phyloP scores from a whole-genome alignment of 768 basidiomycete species.

The Jaapia argillacea region DNA sequence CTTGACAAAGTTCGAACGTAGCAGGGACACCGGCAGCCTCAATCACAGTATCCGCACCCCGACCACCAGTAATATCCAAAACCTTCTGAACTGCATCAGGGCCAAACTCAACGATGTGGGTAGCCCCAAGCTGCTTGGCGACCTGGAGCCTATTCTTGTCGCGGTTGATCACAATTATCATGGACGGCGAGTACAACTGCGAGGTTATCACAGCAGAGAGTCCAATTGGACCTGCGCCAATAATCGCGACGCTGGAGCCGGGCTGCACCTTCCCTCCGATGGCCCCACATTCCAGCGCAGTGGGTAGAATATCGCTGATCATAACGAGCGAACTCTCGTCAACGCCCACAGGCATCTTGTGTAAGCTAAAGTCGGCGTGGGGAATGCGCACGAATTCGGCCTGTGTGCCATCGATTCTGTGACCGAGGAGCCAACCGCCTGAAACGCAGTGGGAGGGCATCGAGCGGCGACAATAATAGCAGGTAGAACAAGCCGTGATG shows the following conservation, averaged over 20 bases:
- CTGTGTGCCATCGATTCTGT: conserved; percentile 16
- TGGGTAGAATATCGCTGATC: conserved; percentile 16
- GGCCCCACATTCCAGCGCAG: conserved; percentile 15
- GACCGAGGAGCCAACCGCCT: conserved; percentile 16
- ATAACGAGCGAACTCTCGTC: conserved; percentile 11
- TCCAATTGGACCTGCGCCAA: conserved; percentile 16
- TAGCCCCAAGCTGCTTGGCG: conserved; percentile 13
- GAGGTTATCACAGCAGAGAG: conserved; percentile 12
- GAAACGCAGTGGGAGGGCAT: conserved; percentile 12
- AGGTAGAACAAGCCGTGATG: conserved; percentile 14
- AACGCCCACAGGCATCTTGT: conserved; percentile 7
- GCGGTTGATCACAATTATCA: conserved; percentile 12
- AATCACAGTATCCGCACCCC: conserved; percentile 15
- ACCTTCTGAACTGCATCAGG: conserved; percentile 10
- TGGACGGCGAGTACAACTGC: conserved; percentile 14
- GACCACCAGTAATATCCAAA: conserved; percentile 14
- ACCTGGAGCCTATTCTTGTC: conserved; percentile 11
- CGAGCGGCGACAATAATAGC: conserved; percentile 11
- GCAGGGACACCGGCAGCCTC: conserved; percentile 16
- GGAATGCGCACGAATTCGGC: conserved; percentile 16
- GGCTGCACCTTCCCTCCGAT: conserved; percentile 14
- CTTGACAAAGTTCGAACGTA: conserved; percentile 16
- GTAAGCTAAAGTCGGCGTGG: conserved; percentile 12
- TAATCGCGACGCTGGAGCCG: conserved; percentile 13
- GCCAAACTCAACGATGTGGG: conserved; percentile 12